Evolutionary conservation across 2,329 filamentous ascomycete species (phyloP).

Genomic region (Aspergillus alliaceus): DNA sequence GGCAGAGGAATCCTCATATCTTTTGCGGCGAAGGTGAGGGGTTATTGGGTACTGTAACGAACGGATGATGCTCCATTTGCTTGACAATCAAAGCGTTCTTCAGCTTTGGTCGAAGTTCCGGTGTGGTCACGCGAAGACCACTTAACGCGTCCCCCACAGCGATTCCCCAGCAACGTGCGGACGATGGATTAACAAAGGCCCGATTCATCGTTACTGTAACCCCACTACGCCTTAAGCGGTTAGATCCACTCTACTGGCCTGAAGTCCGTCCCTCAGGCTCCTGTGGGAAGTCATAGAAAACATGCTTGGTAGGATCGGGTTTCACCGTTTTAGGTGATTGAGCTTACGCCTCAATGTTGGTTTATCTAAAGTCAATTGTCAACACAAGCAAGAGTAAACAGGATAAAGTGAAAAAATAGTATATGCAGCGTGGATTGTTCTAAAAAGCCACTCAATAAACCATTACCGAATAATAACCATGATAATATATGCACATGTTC

Average conservation of each 20-base stretch:
- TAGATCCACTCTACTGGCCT: too few species aligned
- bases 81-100: not conserved
- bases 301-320: too few species aligned
- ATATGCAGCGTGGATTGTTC: too few species aligned
- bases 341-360: too few species aligned
- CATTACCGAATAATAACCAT: too few species aligned
- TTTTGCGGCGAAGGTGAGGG: constrained; percentile 1
- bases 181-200: not conserved
- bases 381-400: too few species aligned
- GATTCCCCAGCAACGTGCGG: constrained; percentile 19
- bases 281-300: too few species aligned
- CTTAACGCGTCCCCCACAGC: constrained; percentile 19
- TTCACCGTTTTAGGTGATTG: not conserved
- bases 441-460: too few species aligned
- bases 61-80: not conserved
- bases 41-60: not conserved
- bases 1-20: constrained; percentile 18
- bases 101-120: not conserved
- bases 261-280: too few species aligned
- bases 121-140: constrained; percentile 15
- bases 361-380: too few species aligned
- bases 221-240: not conserved
- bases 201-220: too few species aligned
- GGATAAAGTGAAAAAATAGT: too few species aligned
- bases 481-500: not conserved